Evolutionary conservation across 129 eudicot species (phyloP), one percentile per base, ranked within the genome.

Genomic region (Chrysanthemum makinoi): DNA sequence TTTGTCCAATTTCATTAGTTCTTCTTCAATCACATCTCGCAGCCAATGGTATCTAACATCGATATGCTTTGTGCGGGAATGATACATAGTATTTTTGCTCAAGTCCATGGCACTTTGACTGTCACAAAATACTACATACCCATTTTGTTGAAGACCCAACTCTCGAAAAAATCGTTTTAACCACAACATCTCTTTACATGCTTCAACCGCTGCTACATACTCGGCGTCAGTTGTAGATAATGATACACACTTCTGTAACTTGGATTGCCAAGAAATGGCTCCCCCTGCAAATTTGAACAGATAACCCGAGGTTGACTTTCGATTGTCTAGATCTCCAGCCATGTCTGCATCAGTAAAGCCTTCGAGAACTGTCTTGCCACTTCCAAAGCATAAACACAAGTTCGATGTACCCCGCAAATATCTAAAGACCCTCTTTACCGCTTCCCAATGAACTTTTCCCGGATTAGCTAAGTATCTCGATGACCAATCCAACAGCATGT

Each of bases 91-190:
- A 62, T 26, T 62, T 2, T 62, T 62, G 26, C 26, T 39, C 10
- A 62, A 39, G 17, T 62, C 43, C 10, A 62, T 62, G 2, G 66
- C 66, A 26, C 66, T 62, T 62, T 62, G 67, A 62, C 28, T 24
- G 8, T 62, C 44, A 19, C 47, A 24, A 10, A 3, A 26, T 14
- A 62, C 39, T 39, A 62, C 49, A 14, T 64, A 64, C 15, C 22
- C 10, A 2, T n/a, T 14, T 64, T 64, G 48, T 49, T 14, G 33
- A 16, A 64, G 35, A 11, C 49, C 51, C 15, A 35, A 16, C 0
- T 64, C 22, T 43, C n/a, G 7, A 17, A 64, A 3, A n/a, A 64
- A 64, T n/a, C 18, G 15, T 35, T 35, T 64, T 8, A 64, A 12
- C 22, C 68, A 33, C 19, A 64, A 15, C 3, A 64, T 2, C 22